Conservation (phyloP, 2,329 filamentous ascomycete genomes). For the Stagonosporopsis rhizophila region DNA sequence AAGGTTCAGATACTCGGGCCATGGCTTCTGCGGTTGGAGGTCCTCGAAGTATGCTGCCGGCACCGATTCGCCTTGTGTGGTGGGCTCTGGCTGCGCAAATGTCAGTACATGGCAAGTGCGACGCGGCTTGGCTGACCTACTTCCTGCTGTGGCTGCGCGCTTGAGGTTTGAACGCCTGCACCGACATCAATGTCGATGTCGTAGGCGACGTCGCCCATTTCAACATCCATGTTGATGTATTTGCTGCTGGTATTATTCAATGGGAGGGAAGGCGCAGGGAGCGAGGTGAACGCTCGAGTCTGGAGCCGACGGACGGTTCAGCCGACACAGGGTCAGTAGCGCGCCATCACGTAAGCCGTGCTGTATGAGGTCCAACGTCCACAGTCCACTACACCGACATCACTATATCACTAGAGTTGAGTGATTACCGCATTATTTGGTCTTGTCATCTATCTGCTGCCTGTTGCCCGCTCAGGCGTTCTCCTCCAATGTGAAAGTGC, state of each 20-base stretch:
- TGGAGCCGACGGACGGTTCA: constrained; percentile 4
- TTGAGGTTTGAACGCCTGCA: constrained; percentile 24
- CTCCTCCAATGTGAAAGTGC: constrained; percentile 65
- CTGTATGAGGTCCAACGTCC: constrained; percentile 1
- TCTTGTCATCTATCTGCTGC: background rate
- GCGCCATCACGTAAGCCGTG: constrained; percentile 10
- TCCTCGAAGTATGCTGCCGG: constrained; percentile 46
- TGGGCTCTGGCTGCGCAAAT: constrained; percentile 12
- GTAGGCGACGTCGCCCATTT: constrained; percentile 46
- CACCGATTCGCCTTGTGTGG: constrained; percentile 25
- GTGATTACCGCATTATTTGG: background rate
- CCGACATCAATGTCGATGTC: constrained; percentile 48
- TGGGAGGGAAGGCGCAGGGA: constrained; percentile 23
- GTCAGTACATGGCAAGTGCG: background rate
- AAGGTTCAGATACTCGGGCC: constrained; percentile 77
- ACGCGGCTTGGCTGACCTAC: constrained; percentile 20
- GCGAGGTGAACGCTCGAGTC: constrained; percentile 3
- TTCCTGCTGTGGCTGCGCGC: constrained; percentile 34
- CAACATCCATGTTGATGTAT: constrained; percentile 38
- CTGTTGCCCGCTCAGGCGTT: constrained; percentile 3
- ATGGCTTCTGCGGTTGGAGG: constrained; percentile 39
- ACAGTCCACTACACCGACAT: background rate
- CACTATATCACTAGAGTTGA: background rate
- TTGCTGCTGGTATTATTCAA: constrained; percentile 10
- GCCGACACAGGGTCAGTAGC: constrained; percentile 9